phyloP scores from a whole-genome alignment of 768 basidiomycete genomes.

The Leccinum sublutescens region DNA sequence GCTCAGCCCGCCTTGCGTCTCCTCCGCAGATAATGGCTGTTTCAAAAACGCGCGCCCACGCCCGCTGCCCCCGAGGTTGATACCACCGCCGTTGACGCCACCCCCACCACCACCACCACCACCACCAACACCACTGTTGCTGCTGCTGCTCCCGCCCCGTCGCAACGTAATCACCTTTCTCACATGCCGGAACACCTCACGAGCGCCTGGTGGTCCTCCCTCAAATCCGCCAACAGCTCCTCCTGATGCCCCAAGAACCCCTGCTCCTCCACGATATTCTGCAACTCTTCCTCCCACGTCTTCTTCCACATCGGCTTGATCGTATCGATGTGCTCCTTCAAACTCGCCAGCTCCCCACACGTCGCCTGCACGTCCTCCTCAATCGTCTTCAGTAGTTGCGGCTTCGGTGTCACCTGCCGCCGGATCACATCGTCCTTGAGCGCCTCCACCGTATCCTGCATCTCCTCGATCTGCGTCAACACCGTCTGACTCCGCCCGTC shows the following conservation, averaged over 20 bases:
- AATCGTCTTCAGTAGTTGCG: slow-evolving; percentile 65
- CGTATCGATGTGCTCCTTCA: slow-evolving; percentile 83
- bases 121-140: too few species aligned
- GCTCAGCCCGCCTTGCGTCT: too few species aligned
- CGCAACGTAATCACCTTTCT: slow-evolving; percentile 79
- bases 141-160: not conserved
- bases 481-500: slow-evolving; percentile 86
- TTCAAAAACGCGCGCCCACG: too few species aligned
- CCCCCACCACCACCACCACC: too few species aligned
- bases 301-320: slow-evolving; percentile 98
- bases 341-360: slow-evolving; percentile 65
- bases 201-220: slow-evolving; percentile 92
- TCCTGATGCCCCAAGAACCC: slow-evolving; percentile 92
- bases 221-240: slow-evolving; percentile 81
- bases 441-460: slow-evolving; percentile 87
- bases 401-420: slow-evolving; percentile 82
- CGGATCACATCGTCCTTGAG: slow-evolving; percentile 91
- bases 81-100: too few species aligned
- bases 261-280: slow-evolving; percentile 96
- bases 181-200: slow-evolving; percentile 83
- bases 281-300: slow-evolving; percentile 96
- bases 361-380: slow-evolving; percentile 68
- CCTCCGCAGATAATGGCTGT: too few species aligned
- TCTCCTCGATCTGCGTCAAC: slow-evolving; percentile 88
- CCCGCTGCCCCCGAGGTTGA: too few species aligned